A percentile compares a stretch with the other conserved stretches of the same genome.
These are phyloP conservation scores for Pichia rugopelliculosa DNA, from an alignment of 805 yeast genomes.

Conservation along the genomic window DNA sequence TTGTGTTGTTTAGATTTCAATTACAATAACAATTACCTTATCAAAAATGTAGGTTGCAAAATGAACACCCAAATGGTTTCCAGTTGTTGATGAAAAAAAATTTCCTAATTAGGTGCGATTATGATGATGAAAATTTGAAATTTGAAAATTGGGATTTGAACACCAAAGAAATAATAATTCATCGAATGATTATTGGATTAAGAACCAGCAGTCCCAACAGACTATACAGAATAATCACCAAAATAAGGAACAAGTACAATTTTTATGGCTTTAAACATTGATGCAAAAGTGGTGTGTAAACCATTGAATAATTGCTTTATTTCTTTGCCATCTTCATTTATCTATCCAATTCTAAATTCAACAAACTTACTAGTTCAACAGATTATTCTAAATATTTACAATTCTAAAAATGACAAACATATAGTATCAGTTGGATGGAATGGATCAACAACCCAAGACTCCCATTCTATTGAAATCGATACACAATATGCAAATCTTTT, in stretches of 20 bases:
- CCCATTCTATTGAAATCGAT: slow-evolving; percentile 48
- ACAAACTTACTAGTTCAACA: slow-evolving; percentile 34
- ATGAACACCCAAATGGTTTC: too few species aligned
- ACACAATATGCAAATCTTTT: slow-evolving; percentile 53
- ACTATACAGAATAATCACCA: too few species aligned
- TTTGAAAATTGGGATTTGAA: too few species aligned
- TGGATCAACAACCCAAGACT: slow-evolving; percentile 21
- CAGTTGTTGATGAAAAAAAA: not conserved
- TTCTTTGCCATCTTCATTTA: slow-evolving; percentile 30
- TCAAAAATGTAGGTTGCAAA: too few species aligned
- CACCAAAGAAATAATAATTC: too few species aligned
- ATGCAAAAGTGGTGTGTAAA: slow-evolving; percentile 18
- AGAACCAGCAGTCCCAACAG: too few species aligned
- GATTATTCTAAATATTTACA: slow-evolving; percentile 29
- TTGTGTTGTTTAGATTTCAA: too few species aligned
- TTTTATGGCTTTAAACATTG: slow-evolving; percentile 9
- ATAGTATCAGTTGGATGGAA: slow-evolving; percentile 26
- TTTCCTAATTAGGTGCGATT: not conserved
- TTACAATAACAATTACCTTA: too few species aligned
- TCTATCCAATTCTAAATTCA: slow-evolving; percentile 30
- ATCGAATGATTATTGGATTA: not conserved
- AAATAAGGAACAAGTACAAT: not conserved
- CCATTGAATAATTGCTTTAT: slow-evolving; percentile 28
- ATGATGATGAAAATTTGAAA: not conserved
- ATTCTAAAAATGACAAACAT: slow-evolving; percentile 11